phyloP scores from a whole-genome alignment of 768 basidiomycete genomes.

The Phlegmacium glaucopus region DNA sequence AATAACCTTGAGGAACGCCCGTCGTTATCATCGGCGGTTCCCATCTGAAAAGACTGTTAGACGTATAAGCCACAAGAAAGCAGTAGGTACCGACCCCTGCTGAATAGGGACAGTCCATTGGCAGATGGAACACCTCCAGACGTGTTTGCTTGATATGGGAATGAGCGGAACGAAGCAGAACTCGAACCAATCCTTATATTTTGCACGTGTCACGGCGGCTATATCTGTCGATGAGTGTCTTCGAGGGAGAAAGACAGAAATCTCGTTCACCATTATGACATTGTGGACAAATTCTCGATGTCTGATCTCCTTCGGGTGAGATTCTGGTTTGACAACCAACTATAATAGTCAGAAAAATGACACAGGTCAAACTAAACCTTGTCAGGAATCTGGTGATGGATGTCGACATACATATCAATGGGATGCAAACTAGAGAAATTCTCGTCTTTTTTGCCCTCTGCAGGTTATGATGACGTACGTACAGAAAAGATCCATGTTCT shows the following conservation, averaged over 20 bases:
- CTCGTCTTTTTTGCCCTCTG: neutral
- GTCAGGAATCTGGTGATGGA: too few species aligned
- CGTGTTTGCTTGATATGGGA: conserved; percentile 51
- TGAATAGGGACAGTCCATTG: conserved; percentile 52
- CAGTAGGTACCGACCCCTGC: conserved; percentile 37
- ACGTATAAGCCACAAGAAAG: neutral
- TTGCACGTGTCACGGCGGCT: conserved; percentile 55
- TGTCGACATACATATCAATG: conserved; percentile 16
- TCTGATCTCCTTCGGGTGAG: conserved; percentile 49
- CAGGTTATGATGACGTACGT: neutral
- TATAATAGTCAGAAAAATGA: conserved; percentile 18
- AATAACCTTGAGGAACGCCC: neutral
- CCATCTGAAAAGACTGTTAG: conserved; percentile 15
- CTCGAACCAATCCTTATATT: conserved; percentile 62
- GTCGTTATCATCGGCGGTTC: conserved; percentile 13
- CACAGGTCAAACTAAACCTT: neutral
- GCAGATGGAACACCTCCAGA: conserved; percentile 70
- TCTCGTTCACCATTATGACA: conserved; percentile 54
- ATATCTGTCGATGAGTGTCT: neutral
- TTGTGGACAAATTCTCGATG: conserved; percentile 56
- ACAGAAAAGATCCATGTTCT: neutral
- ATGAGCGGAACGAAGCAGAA: conserved; percentile 65
- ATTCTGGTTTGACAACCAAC: conserved; percentile 60
- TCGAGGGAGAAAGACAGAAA: neutral
- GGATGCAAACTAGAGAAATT: conserved; percentile 17